These are phyloP conservation scores for Eucalyptus viminalis DNA, from an alignment of 345 rosid species.

Conservation along the genomic window DNA sequence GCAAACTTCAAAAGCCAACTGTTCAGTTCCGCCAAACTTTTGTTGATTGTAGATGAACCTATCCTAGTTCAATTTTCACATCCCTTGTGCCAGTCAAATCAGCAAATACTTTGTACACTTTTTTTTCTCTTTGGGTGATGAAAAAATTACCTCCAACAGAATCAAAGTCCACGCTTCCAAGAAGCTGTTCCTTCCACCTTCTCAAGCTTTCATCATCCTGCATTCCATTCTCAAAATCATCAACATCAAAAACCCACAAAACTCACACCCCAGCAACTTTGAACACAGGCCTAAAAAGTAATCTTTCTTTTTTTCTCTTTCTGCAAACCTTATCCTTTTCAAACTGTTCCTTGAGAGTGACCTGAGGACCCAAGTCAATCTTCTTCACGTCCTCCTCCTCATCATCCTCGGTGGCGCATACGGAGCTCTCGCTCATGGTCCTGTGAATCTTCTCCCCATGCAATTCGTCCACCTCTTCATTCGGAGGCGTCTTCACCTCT, in stretches of 20 bases:
- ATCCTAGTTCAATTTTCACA: neutral
- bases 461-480: neutral
- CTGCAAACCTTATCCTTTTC: conserved; percentile 9
- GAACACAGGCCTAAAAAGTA: neutral
- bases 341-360: conserved; percentile 6
- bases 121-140: neutral
- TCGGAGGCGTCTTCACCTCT: neutral
- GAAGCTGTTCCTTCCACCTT: conserved; percentile 82
- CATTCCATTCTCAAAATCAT: neutral
- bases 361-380: conserved; percentile 9
- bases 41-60: neutral
- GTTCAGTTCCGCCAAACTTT: neutral
- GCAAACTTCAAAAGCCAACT: neutral
- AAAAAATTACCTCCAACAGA: conserved; percentile 42
- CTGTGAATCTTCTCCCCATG: neutral
- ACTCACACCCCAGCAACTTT: neutral
- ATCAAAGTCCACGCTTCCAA: conserved; percentile 42
- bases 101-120: neutral
- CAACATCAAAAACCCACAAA: neutral
- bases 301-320: neutral
- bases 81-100: neutral
- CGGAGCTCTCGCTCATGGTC: neutral
- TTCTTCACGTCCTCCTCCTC: conserved; percentile 4
- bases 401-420: neutral
- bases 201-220: conserved; percentile 76